Conservation (phyloP, 805 yeast species). For the Zygoascus tannicola region DNA sequence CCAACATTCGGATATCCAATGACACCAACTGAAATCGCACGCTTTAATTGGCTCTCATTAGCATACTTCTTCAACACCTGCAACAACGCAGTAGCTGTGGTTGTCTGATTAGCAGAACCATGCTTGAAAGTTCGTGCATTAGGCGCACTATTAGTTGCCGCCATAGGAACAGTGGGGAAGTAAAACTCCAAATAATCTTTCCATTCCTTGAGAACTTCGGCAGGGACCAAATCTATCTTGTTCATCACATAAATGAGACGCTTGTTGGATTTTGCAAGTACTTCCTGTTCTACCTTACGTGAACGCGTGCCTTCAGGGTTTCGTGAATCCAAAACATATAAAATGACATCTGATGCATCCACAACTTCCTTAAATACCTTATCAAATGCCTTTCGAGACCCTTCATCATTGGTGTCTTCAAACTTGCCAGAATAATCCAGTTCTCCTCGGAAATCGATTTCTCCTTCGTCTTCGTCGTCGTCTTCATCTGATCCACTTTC, state of each 20-base stretch:
- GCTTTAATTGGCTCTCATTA: slow-evolving; percentile 69
- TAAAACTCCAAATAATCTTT: slow-evolving; percentile 62
- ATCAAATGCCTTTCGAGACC: slow-evolving; percentile 69
- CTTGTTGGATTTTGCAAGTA: slow-evolving; percentile 69
- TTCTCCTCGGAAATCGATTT: slow-evolving; percentile 32
- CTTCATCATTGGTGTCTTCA: slow-evolving; percentile 28
- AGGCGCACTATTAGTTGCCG: slow-evolving; percentile 60
- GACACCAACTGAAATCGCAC: slow-evolving; percentile 88
- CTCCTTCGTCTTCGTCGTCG: slow-evolving; percentile 40
- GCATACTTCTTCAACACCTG: slow-evolving; percentile 82
- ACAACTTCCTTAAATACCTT: slow-evolving; percentile 89
- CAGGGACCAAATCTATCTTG: slow-evolving; percentile 89
- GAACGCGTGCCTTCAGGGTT: slow-evolving; percentile 96
- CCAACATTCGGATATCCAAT: slow-evolving; percentile 98
- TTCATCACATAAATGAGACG: slow-evolving; percentile 78
- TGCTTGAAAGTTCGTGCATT: slow-evolving; percentile 57
- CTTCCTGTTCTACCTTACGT: slow-evolving; percentile 81
- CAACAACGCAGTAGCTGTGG: slow-evolving; percentile 64
- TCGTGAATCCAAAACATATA: slow-evolving; percentile 94
- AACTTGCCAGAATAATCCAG: slow-evolving; percentile 31
- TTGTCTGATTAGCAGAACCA: slow-evolving; percentile 59
- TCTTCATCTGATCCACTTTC: slow-evolving; percentile 35
- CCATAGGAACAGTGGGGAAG: slow-evolving; percentile 89
- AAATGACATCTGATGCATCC: slow-evolving; percentile 81
- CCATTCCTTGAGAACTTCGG: slow-evolving; percentile 78